Base-by-base conservation (phyloP, 2,329 filamentous ascomycete genomes). In the Geosmithia flava region DNA sequence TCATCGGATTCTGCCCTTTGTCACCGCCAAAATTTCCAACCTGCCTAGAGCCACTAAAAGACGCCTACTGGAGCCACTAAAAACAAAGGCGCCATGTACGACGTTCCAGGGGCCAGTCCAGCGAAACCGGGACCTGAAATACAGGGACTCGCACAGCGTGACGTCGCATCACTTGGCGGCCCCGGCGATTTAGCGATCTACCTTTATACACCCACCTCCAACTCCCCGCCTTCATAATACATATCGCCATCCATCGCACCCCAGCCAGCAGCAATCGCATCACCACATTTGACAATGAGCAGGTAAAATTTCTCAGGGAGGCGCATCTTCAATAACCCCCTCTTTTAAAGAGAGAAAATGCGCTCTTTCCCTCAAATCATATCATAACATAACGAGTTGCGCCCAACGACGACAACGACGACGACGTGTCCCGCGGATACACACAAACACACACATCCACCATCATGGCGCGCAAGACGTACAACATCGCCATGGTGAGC, bases 401-500 rank as follows among this genome's bases (percentile, higher is more conserved):
- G 4, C 4, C 41, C 41, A 19, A n/a, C 41, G 41, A 19, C 41
- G 19, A 7, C 17, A 6, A 15, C 42, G 19, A 7, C 17, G 17
- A 15, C 42, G 42, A 10, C 7, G 19, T 23, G 19, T 16, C 17
- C 4, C 20, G 42, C 42, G 17, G 41, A 8, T n/a, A 13, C 42
- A 2, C 17, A 6, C 42, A 17, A 27, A 8, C 20, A 42, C 19
- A 6, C 39, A 42, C 48, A 49, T 48, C 53, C 55, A 53, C 58
- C 64, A 66, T 55, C 48, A 78, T 75, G 67, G 65, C 71, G 56
- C 74, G 70, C 56, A 71, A 71, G 53, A 78, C 75, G 30, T 83
- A 82, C 65, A 83, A 80, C 60, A 83, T 83, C 68, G 80, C 80
- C 53, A 98, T 98, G 93, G 87, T 96, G 65, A 90, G 91, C 77